Percentiles rank a stretch among this genome's conserved stretches.
These are phyloP conservation scores for Trichoderma citrinoviride DNA, from an alignment of 2,329 filamentous ascomycete species.

Conservation along the genomic window DNA sequence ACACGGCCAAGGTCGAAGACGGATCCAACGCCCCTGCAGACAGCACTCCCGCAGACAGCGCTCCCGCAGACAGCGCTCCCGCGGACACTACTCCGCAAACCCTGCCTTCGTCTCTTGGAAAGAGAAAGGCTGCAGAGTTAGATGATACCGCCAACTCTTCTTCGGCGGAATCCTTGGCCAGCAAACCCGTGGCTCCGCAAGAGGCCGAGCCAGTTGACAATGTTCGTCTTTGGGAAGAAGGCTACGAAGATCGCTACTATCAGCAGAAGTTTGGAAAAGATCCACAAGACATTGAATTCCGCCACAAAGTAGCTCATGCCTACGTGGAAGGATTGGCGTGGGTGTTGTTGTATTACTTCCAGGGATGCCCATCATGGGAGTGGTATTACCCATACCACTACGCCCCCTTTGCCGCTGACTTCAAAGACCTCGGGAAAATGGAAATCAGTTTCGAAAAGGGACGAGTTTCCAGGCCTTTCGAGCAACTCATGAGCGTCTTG, in stretches of 20 bases:
- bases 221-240: slow-evolving; percentile 89
- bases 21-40: slow-evolving; percentile 24
- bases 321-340: slow-evolving; percentile 94
- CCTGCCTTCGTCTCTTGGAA: slow-evolving; percentile 55
- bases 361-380: slow-evolving; percentile 97
- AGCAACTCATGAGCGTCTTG: slow-evolving; percentile 97
- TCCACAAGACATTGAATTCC: slow-evolving; percentile 77
- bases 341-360: slow-evolving; percentile 96
- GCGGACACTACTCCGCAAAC: neutral
- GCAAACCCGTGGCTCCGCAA: slow-evolving; percentile 43
- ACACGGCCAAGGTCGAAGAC: slow-evolving; percentile 23
- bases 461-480: slow-evolving; percentile 83
- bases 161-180: slow-evolving; percentile 55
- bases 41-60: slow-evolving; percentile 12
- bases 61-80: neutral
- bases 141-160: slow-evolving; percentile 62
- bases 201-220: slow-evolving; percentile 73
- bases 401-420: slow-evolving; percentile 94
- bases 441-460: slow-evolving; percentile 81
- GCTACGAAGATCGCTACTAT: slow-evolving; percentile 94
- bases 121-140: slow-evolving; percentile 73
- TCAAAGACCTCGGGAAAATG: slow-evolving; percentile 77
- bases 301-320: slow-evolving; percentile 81
- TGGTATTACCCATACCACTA: slow-evolving; percentile 99
- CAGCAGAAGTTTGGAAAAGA: slow-evolving; percentile 91